A percentile compares a stretch with the other conserved stretches of the same genome.
Conservation (phyloP, 1,284 basidiomycete species). For the Thecaphora thlaspeos region DNA sequence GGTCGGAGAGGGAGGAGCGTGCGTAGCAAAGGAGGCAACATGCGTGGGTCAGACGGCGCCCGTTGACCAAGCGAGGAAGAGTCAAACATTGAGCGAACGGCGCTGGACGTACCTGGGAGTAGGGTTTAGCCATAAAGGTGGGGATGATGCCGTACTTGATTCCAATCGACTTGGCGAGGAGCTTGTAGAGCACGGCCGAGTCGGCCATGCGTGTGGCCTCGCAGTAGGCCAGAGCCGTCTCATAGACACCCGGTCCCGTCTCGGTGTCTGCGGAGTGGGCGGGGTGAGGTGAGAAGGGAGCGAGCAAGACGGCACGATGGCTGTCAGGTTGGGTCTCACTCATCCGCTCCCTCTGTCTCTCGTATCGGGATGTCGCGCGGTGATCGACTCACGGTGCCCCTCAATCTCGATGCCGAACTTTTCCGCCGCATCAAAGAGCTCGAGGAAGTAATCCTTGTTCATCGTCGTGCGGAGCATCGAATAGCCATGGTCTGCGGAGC, state of each 20-base stretch:
- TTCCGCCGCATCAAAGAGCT: constrained; percentile 74
- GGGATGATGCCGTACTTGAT: constrained; percentile 84
- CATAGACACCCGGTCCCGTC: constrained; percentile 80
- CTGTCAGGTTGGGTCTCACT: no score
- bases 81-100: no score
- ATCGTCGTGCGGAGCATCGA: constrained; percentile 59
- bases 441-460: constrained; percentile 85
- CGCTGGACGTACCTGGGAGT: constrained; percentile 62
- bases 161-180: constrained; percentile 83
- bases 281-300: no score
- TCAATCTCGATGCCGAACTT: constrained; percentile 82
- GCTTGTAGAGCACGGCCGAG: constrained; percentile 90
- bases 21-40: no score
- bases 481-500: constrained; percentile 57
- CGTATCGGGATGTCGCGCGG: no score
- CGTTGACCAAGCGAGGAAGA: no score
- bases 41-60: no score
- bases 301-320: no score
- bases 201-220: constrained; percentile 84
- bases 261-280: constrained; percentile 69
- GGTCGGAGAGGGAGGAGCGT: no score
- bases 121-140: constrained; percentile 98
- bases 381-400: constrained; percentile 68
- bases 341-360: no score
- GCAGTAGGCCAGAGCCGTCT: constrained; percentile 90